Conservation (phyloP, 1,284 basidiomycete genomes). For the Marasmius fiardii region DNA sequence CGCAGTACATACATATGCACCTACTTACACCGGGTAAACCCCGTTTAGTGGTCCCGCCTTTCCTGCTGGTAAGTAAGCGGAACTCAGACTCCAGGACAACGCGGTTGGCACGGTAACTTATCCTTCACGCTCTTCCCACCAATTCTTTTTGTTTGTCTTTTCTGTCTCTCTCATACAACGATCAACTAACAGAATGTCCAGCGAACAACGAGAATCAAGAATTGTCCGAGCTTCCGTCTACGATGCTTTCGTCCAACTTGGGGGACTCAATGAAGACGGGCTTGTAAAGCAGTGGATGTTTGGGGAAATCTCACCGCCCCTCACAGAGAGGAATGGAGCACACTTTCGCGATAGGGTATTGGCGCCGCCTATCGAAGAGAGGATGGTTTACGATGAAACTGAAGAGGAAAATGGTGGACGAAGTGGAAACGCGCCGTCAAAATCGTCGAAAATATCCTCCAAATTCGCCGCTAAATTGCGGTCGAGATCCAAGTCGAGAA, state of each 20-base stretch:
- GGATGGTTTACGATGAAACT: neutral
- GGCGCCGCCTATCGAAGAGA: neutral
- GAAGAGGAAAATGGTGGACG: neutral
- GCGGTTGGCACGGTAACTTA: too few species aligned
- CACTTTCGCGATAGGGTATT: neutral
- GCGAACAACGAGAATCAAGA: neutral
- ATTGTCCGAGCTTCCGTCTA: neutral
- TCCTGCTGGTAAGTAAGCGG: too few species aligned
- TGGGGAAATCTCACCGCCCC: neutral
- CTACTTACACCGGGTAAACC: too few species aligned
- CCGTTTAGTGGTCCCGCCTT: too few species aligned
- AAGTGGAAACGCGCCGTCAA: neutral
- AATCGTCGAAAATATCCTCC: neutral
- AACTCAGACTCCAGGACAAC: too few species aligned
- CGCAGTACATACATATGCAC: too few species aligned
- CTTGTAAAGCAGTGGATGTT: neutral
- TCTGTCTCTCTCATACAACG: too few species aligned
- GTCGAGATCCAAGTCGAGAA: neutral
- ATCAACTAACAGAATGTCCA: too few species aligned
- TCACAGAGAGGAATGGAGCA: neutral
- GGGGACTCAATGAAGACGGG: neutral
- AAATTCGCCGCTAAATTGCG: neutral
- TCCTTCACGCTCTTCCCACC: too few species aligned
- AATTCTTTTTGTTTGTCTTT: too few species aligned
- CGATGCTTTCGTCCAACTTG: neutral